These are phyloP conservation scores for Dioscorea cayenensis DNA, from an alignment of 116 monocot species.

Conservation along the genomic window DNA sequence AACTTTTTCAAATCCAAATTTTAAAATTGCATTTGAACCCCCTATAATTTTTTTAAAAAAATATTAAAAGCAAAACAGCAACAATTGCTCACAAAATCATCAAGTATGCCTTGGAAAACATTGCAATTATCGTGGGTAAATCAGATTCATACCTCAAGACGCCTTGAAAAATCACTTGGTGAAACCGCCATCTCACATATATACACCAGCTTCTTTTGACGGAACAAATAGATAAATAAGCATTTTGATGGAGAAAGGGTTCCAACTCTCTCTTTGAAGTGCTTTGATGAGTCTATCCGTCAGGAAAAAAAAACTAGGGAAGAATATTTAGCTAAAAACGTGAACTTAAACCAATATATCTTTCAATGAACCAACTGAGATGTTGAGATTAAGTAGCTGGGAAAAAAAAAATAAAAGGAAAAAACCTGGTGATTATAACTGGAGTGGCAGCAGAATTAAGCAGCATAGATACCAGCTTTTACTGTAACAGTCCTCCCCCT, in stretches of 20 bases:
- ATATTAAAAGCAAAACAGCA: no score
- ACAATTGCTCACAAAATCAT: no score
- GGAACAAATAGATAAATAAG: constrained; percentile 44
- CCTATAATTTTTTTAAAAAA: no score
- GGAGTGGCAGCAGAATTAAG: constrained; percentile 71
- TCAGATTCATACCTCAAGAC: constrained; percentile 65
- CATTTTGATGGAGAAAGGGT: constrained; percentile 83
- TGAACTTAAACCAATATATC: no score
- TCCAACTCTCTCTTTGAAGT: constrained; percentile 74
- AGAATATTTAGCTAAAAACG: no score
- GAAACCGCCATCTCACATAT: constrained; percentile 87
- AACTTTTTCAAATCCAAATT: no score
- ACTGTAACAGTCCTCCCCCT: constrained; percentile 99
- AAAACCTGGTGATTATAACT: constrained; percentile 84
- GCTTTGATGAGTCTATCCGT: constrained; percentile 75
- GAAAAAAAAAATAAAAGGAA: no score
- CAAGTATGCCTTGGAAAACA: no score
- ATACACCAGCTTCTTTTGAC: constrained; percentile 44
- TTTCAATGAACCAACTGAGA: no score
- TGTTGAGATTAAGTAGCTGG: neutral
- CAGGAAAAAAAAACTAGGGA: constrained; percentile 21
- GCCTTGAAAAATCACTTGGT: constrained; percentile 88
- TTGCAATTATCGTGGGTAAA: neutral
- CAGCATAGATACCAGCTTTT: constrained; percentile 68
- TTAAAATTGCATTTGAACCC: no score